Conservation (phyloP, 2,329 filamentous ascomycete species). For the Capronia coronata region DNA sequence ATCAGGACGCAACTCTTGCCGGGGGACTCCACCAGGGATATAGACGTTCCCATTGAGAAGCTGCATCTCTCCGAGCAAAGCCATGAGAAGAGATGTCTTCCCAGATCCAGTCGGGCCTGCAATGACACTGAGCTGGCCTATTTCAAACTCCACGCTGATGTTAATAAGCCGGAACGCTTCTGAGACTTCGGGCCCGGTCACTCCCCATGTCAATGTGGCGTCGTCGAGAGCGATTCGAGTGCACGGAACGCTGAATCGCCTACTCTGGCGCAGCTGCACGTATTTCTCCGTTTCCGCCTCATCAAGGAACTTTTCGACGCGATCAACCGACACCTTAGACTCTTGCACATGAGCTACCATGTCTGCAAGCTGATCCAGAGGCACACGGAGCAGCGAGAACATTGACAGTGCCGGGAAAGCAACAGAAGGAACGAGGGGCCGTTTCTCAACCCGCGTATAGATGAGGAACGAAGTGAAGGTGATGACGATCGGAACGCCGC, state of each 20-base stretch:
- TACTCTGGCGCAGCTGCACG: conserved; percentile 66
- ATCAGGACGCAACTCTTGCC: conserved; percentile 76
- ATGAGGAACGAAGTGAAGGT: conserved; percentile 94
- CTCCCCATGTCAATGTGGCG: conserved; percentile 84
- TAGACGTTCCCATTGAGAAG: conserved; percentile 71
- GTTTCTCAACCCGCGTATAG: conserved; percentile 84
- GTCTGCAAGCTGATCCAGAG: conserved; percentile 90
- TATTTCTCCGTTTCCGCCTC: conserved; percentile 98
- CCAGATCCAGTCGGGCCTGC: conserved; percentile 89
- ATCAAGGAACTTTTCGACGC: conserved; percentile 86
- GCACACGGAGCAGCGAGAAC: conserved; percentile 87
- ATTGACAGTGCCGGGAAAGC: conserved; percentile 95
- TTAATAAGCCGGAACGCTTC: conserved; percentile 78
- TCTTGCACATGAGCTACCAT: conserved; percentile 99
- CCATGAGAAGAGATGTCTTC: conserved; percentile 95
- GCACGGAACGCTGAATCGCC: conserved; percentile 61
- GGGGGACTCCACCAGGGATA: conserved; percentile 75
- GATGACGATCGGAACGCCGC: conserved; percentile 87
- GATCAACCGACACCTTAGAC: conserved; percentile 91
- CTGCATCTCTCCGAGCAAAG: conserved; percentile 92
- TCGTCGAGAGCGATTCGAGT: conserved; percentile 76
- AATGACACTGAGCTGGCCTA: conserved; percentile 86
- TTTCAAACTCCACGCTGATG: conserved; percentile 71
- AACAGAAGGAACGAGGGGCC: conserved; percentile 81
- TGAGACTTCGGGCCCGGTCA: conserved; percentile 52